Conservation (phyloP, 768 basidiomycete species). For the Boletus reticulatus region DNA sequence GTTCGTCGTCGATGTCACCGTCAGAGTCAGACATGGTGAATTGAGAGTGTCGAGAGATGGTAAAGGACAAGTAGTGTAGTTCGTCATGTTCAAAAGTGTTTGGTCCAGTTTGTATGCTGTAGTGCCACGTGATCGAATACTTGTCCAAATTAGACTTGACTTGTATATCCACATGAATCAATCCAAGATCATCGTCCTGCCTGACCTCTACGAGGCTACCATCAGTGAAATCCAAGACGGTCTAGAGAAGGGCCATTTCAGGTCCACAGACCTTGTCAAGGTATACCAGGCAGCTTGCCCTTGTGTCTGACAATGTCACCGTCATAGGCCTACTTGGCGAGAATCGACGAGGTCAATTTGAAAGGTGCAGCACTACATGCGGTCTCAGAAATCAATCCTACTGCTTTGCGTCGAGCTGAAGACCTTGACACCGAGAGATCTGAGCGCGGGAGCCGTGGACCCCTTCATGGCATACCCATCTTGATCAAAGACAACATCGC, state of each 20-base stretch:
- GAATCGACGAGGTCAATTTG: slow-evolving; percentile 68
- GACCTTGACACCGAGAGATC: slow-evolving; percentile 48
- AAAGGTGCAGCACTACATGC: slow-evolving; percentile 56
- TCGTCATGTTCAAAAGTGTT: slow-evolving; percentile 5
- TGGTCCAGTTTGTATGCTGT: slow-evolving; percentile 19
- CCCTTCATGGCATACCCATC: slow-evolving; percentile 58
- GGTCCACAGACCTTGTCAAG: slow-evolving; percentile 62
- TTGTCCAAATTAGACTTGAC: slow-evolving; percentile 6
- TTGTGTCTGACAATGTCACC: background rate
- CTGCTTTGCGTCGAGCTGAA: slow-evolving; percentile 51
- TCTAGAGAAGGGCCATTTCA: slow-evolving; percentile 47
- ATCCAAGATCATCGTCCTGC: slow-evolving; percentile 16
- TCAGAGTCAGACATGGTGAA: slow-evolving; percentile 48
- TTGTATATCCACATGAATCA: slow-evolving; percentile 2
- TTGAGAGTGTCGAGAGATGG: background rate
- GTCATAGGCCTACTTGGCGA: slow-evolving; percentile 57
- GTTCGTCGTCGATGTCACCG: slow-evolving; percentile 61
- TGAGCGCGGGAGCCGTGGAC: slow-evolving; percentile 46
- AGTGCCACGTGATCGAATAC: slow-evolving; percentile 6
- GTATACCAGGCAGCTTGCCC: slow-evolving; percentile 27
- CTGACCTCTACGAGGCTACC: slow-evolving; percentile 62
- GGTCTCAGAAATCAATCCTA: slow-evolving; percentile 55
- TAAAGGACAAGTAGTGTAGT: slow-evolving; percentile 1
- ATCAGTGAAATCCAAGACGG: slow-evolving; percentile 54
- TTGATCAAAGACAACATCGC: slow-evolving; percentile 51